A percentile compares a stretch with the other conserved stretches of the same genome.
Evolutionary conservation across 257 asterid genomes (phyloP).

Genomic region (Gardenia jasminoides): DNA sequence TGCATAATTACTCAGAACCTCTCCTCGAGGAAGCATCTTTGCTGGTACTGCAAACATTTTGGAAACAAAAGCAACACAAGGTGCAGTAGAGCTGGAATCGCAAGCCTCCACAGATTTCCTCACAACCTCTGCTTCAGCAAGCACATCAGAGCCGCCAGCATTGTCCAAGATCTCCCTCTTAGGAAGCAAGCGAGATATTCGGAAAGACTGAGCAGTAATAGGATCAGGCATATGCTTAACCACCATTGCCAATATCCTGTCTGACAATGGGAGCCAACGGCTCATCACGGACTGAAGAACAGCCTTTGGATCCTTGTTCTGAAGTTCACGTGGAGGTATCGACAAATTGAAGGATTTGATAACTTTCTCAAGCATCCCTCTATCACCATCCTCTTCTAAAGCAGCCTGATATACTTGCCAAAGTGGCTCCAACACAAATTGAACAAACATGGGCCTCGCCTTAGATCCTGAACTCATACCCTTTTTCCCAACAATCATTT

Average conservation of each 20-base stretch:
- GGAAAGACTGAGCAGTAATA: constrained; percentile 65
- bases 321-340: constrained; percentile 86
- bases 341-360: constrained; percentile 67
- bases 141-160: constrained; percentile 46
- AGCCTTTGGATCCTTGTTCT: constrained; percentile 67
- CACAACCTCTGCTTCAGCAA: constrained; percentile 63
- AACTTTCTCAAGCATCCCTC: constrained; percentile 59
- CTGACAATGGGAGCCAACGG: constrained; percentile 89
- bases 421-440: constrained; percentile 73
- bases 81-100: constrained; percentile 65
- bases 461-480: constrained; percentile 52
- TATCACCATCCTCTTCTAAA: constrained; percentile 53
- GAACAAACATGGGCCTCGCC: constrained; percentile 88
- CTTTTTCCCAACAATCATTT: constrained; percentile 79
- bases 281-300: constrained; percentile 92
- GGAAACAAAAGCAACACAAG: constrained; percentile 83
- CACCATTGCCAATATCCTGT: constrained; percentile 75
- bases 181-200: constrained; percentile 78
- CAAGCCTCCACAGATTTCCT: constrained; percentile 76
- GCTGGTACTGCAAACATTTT: constrained; percentile 91
- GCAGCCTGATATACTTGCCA: constrained; percentile 83
- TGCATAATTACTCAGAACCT: constrained; percentile 31
- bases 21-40: constrained; percentile 89
- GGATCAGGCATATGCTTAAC: constrained; percentile 78
- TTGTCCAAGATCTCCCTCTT: constrained; percentile 45